A percentile compares a stretch with the other conserved stretches of the same genome.
Evolutionary conservation across 139 green algal genomes (phyloP).

Genomic region (Coccomyxa sp.): DNA sequence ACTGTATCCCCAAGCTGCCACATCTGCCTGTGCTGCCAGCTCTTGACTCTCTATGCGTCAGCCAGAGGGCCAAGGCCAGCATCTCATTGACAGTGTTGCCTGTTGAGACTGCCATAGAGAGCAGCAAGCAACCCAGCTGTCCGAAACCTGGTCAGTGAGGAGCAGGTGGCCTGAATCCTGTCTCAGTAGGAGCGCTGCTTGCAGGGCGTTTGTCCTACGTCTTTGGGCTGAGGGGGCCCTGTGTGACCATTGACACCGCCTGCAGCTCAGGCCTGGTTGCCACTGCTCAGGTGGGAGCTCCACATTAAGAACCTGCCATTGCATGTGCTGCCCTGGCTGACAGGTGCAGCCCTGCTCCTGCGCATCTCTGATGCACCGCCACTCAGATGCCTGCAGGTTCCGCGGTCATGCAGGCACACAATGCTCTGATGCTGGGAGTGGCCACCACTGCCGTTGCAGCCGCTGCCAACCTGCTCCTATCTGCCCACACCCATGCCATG

Average conservation of each 20-base stretch:
- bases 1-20: no score
- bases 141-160: no score
- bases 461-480: slow-evolving; percentile 40
- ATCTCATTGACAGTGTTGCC: no score
- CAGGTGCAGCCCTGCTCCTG: no score
- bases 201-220: slow-evolving; percentile 69
- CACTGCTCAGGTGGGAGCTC: slow-evolving; percentile 17
- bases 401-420: slow-evolving; percentile 23
- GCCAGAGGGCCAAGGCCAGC: no score
- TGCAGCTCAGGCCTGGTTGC: slow-evolving; percentile 45
- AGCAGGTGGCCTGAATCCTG: no score
- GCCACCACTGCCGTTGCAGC: slow-evolving; percentile 14
- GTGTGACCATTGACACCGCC: slow-evolving; percentile 67
- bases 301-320: neutral
- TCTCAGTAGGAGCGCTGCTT: no score
- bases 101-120: no score
- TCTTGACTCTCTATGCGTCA: no score
- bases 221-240: slow-evolving; percentile 59
- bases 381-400: neutral
- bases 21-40: no score
- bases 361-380: neutral
- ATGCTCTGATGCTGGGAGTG: slow-evolving; percentile 17
- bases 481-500: slow-evolving; percentile 22
- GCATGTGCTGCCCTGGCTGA: no score
- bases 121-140: no score